phyloP scores from a whole-genome alignment of 1,284 basidiomycete species.

The Agroathelia rolfsii region DNA sequence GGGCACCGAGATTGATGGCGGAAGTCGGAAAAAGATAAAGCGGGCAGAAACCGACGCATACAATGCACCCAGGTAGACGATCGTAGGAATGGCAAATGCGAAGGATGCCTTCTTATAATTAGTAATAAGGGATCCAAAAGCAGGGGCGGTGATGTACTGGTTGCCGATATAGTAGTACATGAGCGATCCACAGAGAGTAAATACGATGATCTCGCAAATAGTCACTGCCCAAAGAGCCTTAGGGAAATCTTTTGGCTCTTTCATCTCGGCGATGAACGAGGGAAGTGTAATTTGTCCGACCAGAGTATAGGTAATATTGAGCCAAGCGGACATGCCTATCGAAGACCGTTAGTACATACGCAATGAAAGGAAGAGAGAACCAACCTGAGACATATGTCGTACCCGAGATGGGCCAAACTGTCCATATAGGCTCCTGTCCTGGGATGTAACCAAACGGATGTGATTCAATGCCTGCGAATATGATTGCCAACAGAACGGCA shows the following conservation, averaged over 20 bases:
- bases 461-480: conserved; percentile 42
- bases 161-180: conserved; percentile 46
- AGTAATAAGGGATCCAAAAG: conserved; percentile 33
- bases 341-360: conserved; percentile 4
- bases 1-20: conserved; percentile 39
- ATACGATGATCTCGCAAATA: conserved; percentile 46
- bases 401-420: conserved; percentile 27
- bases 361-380: conserved; percentile 21
- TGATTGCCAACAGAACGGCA: conserved; percentile 42
- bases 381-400: conserved; percentile 47
- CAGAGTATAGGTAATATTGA: conserved; percentile 48
- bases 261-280: conserved; percentile 50
- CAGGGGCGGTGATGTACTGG: conserved; percentile 42
- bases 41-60: conserved; percentile 38
- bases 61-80: conserved; percentile 36
- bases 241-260: conserved; percentile 53
- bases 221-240: conserved; percentile 42
- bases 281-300: conserved; percentile 49
- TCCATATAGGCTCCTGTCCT: conserved; percentile 29
- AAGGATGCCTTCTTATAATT: conserved; percentile 36
- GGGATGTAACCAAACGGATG: conserved; percentile 30
- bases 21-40: conserved; percentile 42
- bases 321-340: conserved; percentile 32
- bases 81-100: conserved; percentile 41
- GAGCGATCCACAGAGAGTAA: conserved; percentile 50